phyloP scores from a whole-genome alignment of 179 eudicot species.

The Corrigiola litoralis region DNA sequence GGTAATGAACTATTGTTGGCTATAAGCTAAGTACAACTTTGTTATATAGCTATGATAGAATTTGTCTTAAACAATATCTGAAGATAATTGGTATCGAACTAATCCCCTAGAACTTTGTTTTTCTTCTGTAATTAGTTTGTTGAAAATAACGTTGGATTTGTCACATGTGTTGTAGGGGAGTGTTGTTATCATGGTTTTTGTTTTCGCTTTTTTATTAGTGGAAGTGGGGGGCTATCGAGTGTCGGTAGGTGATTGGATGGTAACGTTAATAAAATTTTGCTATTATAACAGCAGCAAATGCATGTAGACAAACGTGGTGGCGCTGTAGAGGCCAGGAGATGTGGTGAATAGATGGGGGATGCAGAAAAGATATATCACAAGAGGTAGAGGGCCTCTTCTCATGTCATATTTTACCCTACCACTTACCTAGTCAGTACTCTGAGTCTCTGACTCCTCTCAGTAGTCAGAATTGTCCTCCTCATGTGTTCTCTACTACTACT shows the following conservation, averaged over 20 bases:
- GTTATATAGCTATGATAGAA: too few species aligned
- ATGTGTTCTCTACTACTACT: too few species aligned
- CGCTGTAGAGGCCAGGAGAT: background rate
- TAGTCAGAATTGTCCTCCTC: too few species aligned
- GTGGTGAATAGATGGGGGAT: background rate
- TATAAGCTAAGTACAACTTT: too few species aligned
- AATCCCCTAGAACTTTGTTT: conserved; percentile 10
- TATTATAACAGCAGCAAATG: conserved; percentile 1
- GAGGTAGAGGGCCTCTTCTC: too few species aligned
- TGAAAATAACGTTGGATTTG: conserved; percentile 17
- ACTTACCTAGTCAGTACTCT: too few species aligned
- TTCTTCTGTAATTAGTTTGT: background rate
- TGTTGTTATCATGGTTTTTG: background rate
- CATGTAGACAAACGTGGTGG: conserved; percentile 29
- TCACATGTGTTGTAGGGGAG: conserved; percentile 14
- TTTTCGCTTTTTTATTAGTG: background rate
- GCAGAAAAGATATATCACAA: too few species aligned
- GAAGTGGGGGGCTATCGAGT: background rate
- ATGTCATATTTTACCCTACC: too few species aligned
- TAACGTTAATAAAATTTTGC: background rate
- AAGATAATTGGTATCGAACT: too few species aligned
- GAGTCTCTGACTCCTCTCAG: too few species aligned
- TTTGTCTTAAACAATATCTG: too few species aligned
- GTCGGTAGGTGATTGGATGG: conserved; percentile 24
- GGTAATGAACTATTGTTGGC: too few species aligned